phyloP scores from a whole-genome alignment of 805 yeast species.

The Sporopachydermia quercuum region DNA sequence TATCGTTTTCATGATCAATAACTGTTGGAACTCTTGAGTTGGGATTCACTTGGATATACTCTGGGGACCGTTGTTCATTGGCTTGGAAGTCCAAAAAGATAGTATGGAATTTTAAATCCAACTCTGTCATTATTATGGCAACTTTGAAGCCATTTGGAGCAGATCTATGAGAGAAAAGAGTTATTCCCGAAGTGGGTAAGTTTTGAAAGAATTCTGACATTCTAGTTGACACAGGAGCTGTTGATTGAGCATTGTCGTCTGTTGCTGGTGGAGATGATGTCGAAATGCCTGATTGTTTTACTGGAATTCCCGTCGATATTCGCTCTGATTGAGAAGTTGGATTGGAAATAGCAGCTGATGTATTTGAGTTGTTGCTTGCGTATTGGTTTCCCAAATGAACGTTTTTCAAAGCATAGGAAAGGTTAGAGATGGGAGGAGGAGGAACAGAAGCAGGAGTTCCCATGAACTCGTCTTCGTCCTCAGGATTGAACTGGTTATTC shows the following conservation, averaged over 20 bases:
- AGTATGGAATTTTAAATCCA: slow-evolving; percentile 65
- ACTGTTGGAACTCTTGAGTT: slow-evolving; percentile 93
- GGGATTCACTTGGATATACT: slow-evolving; percentile 86
- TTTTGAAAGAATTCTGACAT: slow-evolving; percentile 59
- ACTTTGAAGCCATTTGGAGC: slow-evolving; percentile 97
- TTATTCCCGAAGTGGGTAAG: slow-evolving; percentile 70
- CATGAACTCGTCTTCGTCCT: not conserved
- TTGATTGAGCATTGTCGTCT: slow-evolving; percentile 6
- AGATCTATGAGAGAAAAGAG: slow-evolving; percentile 63
- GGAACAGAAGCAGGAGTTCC: not conserved
- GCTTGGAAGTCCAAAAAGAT: slow-evolving; percentile 72
- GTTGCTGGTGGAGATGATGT: slow-evolving; percentile 4
- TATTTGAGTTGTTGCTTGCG: slow-evolving; percentile 2
- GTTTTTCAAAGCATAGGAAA: slow-evolving; percentile 24
- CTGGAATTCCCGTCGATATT: too few species aligned
- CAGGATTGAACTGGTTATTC: not conserved
- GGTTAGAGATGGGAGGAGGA: slow-evolving; percentile 21
- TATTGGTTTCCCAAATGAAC: slow-evolving; percentile 16
- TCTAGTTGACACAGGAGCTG: slow-evolving; percentile 20
- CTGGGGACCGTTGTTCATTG: slow-evolving; percentile 90
- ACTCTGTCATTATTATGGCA: slow-evolving; percentile 76
- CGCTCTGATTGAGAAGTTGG: slow-evolving; percentile 13
- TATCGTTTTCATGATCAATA: slow-evolving; percentile 73
- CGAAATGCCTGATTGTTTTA: slow-evolving; percentile 3
- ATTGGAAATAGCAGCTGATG: slow-evolving; percentile 4